A percentile compares a stretch with the other conserved stretches of the same genome.
These are phyloP conservation scores for Saccharomycopsis sp. DNA, from an alignment of 805 yeast genomes.

Conservation along the genomic window DNA sequence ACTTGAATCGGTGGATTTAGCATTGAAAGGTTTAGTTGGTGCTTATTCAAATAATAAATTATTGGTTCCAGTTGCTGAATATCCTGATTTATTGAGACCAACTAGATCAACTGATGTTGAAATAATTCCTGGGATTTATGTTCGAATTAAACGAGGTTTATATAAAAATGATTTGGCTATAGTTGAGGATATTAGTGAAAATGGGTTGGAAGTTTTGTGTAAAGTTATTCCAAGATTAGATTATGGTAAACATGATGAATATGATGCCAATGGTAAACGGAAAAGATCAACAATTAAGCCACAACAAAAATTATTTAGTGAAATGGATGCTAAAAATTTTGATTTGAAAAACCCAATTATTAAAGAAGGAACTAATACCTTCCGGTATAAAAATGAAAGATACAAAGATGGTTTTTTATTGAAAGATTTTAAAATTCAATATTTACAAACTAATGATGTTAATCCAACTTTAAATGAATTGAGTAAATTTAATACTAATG, in stretches of 20 bases:
- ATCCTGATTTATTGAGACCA: slow-evolving; percentile 87
- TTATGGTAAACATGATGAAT: slow-evolving; percentile 61
- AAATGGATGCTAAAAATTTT: slow-evolving; percentile 78
- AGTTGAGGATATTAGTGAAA: slow-evolving; percentile 88
- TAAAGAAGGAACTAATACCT: slow-evolving; percentile 55
- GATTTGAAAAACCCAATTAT: slow-evolving; percentile 70
- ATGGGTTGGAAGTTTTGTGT: slow-evolving; percentile 91
- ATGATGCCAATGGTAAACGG: slow-evolving; percentile 47
- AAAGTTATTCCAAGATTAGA: slow-evolving; percentile 90
- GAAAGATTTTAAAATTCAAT: slow-evolving; percentile 81
- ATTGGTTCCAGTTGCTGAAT: slow-evolving; percentile 91
- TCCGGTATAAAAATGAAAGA: slow-evolving; percentile 77
- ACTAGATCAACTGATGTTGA: slow-evolving; percentile 82
- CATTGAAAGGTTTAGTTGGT: slow-evolving; percentile 74
- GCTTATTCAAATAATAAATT: slow-evolving; percentile 47
- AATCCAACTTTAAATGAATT: slow-evolving; percentile 86
- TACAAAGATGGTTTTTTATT: slow-evolving; percentile 81
- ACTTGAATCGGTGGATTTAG: slow-evolving; percentile 84
- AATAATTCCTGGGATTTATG: slow-evolving; percentile 86
- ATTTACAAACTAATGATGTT: slow-evolving; percentile 71
- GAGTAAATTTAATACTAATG: slow-evolving; percentile 71
- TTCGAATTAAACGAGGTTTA: slow-evolving; percentile 83
- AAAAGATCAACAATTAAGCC: slow-evolving; percentile 50
- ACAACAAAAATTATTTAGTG: slow-evolving; percentile 78
- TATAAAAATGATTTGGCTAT: slow-evolving; percentile 90